Conservation (phyloP, 2,329 filamentous ascomycete species). For the Coniochaeta ligniaria region DNA sequence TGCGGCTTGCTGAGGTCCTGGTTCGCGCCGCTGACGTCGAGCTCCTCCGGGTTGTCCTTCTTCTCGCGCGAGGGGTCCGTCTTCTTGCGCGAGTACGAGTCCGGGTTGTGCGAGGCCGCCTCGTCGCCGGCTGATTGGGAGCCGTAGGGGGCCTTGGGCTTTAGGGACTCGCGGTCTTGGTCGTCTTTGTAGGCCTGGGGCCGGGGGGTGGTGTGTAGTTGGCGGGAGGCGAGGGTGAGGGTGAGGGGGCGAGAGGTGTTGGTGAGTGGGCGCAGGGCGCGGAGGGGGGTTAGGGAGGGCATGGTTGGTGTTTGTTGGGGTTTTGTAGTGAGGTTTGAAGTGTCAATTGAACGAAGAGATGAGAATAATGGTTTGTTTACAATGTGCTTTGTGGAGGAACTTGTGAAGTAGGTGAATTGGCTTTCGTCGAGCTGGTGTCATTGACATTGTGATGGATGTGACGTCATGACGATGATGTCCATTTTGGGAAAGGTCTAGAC, state of each 20-base stretch:
- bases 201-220: constrained; percentile 22
- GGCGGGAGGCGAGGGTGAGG: constrained; percentile 23
- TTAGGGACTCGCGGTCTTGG: constrained; percentile 54
- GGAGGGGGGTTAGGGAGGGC: constrained; percentile 1
- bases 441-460: neutral
- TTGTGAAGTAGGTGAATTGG: neutral
- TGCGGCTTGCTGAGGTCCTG: constrained; percentile 31
- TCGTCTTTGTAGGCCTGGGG: constrained; percentile 39
- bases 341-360: neutral
- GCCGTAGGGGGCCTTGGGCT: constrained; percentile 59
- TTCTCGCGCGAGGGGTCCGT: constrained; percentile 60
- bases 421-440: neutral
- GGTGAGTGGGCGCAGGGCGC: constrained; percentile 6
- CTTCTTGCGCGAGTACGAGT: constrained; percentile 62
- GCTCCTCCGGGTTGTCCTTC: constrained; percentile 22
- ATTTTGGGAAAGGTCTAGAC: neutral
- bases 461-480: neutral
- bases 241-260: constrained; percentile 24
- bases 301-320: neutral
- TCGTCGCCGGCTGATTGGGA: constrained; percentile 61
- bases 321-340: neutral
- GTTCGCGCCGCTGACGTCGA: constrained; percentile 38
- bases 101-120: constrained; percentile 45
- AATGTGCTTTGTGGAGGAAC: neutral
- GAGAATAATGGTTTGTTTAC: neutral